Conservation (phyloP, 2,329 filamentous ascomycete species). For the Venturia oleaginea region DNA sequence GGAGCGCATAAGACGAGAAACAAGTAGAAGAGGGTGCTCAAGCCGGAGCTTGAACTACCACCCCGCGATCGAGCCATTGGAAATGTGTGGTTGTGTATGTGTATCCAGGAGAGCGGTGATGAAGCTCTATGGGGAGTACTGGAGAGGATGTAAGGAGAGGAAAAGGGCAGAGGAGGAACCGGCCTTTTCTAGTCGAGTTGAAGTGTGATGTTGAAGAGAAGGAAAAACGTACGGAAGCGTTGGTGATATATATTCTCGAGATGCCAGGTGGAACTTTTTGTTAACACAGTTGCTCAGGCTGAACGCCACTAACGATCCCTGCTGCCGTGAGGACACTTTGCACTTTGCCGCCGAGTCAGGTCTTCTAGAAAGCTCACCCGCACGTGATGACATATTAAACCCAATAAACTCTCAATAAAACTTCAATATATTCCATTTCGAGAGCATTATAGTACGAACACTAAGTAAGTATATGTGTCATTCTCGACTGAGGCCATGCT, state of each 20-base stretch:
- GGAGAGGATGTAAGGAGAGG: not conserved
- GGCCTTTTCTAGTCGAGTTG: not conserved
- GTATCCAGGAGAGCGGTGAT: not conserved
- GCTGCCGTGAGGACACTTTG: not conserved
- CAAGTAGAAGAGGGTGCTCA: constrained; percentile 85
- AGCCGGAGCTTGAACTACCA: constrained; percentile 68
- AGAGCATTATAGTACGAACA: not conserved
- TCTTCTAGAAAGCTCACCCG: not conserved
- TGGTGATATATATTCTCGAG: not conserved
- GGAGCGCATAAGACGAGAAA: constrained; percentile 78
- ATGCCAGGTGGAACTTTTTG: constrained; percentile 6
- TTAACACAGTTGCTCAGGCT: constrained; percentile 5
- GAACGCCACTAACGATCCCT: not conserved
- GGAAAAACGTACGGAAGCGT: too few species aligned
- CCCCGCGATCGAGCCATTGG: constrained; percentile 54
- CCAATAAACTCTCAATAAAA: not conserved
- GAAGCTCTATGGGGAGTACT: not conserved
- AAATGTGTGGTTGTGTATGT: not conserved
- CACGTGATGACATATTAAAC: not conserved
- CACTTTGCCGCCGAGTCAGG: not conserved
- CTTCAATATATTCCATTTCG: not conserved
- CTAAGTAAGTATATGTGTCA: too few species aligned
- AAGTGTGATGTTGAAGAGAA: not conserved
- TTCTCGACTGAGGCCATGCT: not conserved
- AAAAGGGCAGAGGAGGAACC: not conserved